Percentiles rank a stretch among this genome's conserved stretches.
Conservation (phyloP, 768 basidiomycete genomes). For the Mycena maculata region DNA sequence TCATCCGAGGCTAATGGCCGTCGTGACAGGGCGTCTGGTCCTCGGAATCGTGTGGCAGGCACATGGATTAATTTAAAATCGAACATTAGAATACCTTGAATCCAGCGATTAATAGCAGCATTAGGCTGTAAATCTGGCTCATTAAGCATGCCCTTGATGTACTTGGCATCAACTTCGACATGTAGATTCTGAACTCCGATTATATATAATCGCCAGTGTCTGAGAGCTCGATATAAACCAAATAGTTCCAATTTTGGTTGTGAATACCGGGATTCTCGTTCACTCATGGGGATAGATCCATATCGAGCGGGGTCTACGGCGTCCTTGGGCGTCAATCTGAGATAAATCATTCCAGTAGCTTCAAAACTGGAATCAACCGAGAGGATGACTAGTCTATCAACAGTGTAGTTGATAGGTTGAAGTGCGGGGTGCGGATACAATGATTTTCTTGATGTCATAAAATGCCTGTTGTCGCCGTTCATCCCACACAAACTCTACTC, state of each 20-base stretch:
- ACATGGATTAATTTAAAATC: constrained; percentile 48
- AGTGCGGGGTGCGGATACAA: neutral
- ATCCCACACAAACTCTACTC: neutral
- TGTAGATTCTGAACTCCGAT: constrained; percentile 40
- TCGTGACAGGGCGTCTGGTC: neutral
- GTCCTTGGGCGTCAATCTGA: neutral
- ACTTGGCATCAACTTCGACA: constrained; percentile 48
- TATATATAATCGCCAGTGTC: constrained; percentile 41
- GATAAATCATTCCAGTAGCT: neutral
- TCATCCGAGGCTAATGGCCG: neutral
- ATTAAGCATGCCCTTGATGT: constrained; percentile 50
- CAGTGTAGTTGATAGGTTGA: neutral
- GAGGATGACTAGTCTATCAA: neutral
- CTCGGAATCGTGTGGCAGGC: constrained; percentile 27
- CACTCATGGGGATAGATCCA: neutral
- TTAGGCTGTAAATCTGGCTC: constrained; percentile 45
- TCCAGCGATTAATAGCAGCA: constrained; percentile 48
- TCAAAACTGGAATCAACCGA: neutral
- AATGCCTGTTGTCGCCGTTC: neutral
- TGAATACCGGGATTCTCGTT: neutral
- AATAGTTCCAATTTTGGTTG: constrained; percentile 47
- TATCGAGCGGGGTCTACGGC: neutral
- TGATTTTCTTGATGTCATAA: neutral
- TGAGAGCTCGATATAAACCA: constrained; percentile 41
- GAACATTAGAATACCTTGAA: constrained; percentile 46